Evolutionary conservation across 495 filamentous ascomycete species (phyloP).

Genomic region (Lophium mytilinum): DNA sequence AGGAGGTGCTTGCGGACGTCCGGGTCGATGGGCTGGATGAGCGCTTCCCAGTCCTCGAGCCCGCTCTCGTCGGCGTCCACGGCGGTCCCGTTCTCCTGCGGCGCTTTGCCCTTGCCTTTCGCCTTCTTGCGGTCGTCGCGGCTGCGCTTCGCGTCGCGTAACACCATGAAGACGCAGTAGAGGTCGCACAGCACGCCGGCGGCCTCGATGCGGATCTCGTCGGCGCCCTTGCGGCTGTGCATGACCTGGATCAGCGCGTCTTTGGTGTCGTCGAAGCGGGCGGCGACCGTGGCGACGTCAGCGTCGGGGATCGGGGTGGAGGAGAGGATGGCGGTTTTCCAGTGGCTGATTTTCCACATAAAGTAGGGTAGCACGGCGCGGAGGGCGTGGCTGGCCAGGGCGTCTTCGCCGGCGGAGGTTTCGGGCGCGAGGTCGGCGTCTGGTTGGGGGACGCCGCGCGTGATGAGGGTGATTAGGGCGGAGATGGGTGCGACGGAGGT

Average conservation of each 20-base stretch:
- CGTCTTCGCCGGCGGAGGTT: constrained; percentile 60
- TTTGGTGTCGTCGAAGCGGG: constrained; percentile 49
- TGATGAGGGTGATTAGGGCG: constrained; percentile 54
- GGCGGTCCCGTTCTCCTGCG: constrained; percentile 17
- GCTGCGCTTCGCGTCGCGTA: constrained; percentile 41
- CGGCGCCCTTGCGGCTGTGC: constrained; percentile 52
- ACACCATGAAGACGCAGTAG: constrained; percentile 66
- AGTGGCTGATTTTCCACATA: constrained; percentile 69
- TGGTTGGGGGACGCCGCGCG: constrained; percentile 49
- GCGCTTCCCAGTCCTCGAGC: constrained; percentile 47
- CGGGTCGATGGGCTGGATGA: constrained; percentile 55
- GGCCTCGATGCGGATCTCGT: constrained; percentile 68
- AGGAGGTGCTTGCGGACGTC: constrained; percentile 55
- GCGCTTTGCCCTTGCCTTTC: constrained; percentile 18
- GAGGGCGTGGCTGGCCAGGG: constrained; percentile 63
- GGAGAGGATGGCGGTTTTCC: constrained; percentile 17
- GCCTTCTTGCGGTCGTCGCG: constrained; percentile 12
- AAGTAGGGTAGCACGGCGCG: constrained; percentile 77
- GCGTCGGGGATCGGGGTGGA: constrained; percentile 44
- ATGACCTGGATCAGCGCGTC: constrained; percentile 59
- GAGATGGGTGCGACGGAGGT: constrained; percentile 46
- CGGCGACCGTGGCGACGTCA: constrained; percentile 43
- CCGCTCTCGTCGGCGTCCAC: constrained; percentile 22
- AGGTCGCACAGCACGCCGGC: constrained; percentile 70
- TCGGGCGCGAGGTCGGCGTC: constrained; percentile 53